These are phyloP conservation scores for Magnolia changhungtana DNA, from an alignment of 164 flowering plant genomes.

Conservation along the genomic window DNA sequence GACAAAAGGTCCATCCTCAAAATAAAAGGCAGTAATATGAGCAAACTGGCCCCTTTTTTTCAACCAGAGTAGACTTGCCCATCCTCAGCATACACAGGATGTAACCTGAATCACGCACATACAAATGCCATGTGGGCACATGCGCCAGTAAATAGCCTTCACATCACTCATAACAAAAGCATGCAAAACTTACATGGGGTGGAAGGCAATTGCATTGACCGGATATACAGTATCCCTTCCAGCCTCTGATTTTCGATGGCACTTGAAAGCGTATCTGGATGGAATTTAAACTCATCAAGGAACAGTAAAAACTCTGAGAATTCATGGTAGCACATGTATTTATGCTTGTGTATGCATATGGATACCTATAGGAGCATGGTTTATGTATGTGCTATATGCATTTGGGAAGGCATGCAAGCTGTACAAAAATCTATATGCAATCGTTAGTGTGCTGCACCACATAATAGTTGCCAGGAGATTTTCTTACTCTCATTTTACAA, in stretches of 20 bases:
- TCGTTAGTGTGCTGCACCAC: no score
- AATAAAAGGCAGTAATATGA: no score
- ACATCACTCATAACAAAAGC: not conserved
- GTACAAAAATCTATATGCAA: no score
- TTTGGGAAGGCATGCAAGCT: no score
- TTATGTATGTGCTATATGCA: no score
- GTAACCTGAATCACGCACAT: not conserved
- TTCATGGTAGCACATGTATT: not conserved
- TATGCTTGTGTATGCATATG: no score
- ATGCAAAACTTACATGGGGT: conserved; percentile 70
- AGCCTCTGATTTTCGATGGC: conserved; percentile 92
- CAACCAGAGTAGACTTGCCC: no score
- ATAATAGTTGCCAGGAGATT: no score
- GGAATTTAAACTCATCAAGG: not conserved
- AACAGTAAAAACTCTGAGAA: not conserved
- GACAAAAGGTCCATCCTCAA: no score
- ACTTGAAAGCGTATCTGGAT: conserved; percentile 94
- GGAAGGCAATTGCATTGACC: conserved; percentile 91
- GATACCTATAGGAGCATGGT: no score
- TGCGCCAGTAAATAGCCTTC: not conserved
- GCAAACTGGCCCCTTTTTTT: no score
- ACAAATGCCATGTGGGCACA: not conserved
- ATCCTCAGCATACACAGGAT: not conserved
- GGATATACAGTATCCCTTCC: conserved; percentile 94
- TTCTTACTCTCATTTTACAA: no score